These are phyloP conservation scores for Leishmania lainsoni DNA, from an alignment of 208 protist genomes.

Conservation along the genomic window DNA sequence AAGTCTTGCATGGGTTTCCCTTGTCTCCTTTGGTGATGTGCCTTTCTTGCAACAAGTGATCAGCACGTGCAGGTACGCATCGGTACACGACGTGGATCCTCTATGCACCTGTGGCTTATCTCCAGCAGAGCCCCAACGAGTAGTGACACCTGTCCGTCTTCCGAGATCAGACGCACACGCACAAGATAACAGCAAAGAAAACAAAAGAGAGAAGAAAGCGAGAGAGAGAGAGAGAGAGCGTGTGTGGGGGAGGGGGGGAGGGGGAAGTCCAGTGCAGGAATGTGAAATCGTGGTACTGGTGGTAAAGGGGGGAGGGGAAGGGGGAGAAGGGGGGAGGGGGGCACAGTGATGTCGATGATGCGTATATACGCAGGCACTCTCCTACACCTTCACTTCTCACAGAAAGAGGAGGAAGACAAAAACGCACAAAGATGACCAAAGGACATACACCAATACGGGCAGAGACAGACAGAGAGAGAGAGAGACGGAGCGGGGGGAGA, in stretches of 20 bases:
- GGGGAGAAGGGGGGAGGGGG: background rate
- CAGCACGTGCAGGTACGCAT: background rate
- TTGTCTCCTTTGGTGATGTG: background rate
- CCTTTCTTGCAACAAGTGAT: too few species aligned
- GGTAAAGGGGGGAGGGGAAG: too few species aligned
- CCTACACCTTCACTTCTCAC: background rate
- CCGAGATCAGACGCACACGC: background rate
- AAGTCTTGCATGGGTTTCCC: background rate
- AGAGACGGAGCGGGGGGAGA: too few species aligned
- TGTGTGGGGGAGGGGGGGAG: background rate
- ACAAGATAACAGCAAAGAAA: background rate
- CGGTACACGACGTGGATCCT: background rate
- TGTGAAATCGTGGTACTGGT: too few species aligned
- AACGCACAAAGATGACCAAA: too few species aligned
- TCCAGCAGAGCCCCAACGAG: background rate
- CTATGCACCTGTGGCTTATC: background rate
- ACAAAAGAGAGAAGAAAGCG: background rate
- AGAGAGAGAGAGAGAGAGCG: background rate
- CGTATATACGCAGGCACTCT: background rate
- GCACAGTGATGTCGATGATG: background rate
- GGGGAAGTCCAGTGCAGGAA: too few species aligned
- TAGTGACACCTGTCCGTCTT: background rate
- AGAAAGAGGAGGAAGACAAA: background rate
- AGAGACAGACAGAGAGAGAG: too few species aligned
- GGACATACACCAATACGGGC: too few species aligned